Conservation (phyloP, 1,284 basidiomycete species). For the Cutaneotrichosporon spelunceum region DNA sequence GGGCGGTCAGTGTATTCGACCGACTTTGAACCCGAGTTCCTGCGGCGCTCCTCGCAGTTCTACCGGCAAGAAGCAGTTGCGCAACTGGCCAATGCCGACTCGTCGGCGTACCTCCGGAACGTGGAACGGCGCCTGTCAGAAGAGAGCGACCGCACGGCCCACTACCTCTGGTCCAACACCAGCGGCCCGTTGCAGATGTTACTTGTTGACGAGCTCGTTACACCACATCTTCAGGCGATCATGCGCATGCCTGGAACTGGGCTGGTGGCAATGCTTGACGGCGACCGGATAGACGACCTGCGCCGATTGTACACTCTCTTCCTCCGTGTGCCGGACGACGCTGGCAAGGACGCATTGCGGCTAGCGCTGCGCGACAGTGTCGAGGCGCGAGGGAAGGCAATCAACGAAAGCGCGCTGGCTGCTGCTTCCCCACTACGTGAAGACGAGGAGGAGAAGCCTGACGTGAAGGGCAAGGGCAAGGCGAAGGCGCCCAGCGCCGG, state of each 20-base stretch:
- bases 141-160: conserved; percentile 81
- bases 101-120: conserved; percentile 73
- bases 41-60: conserved; percentile 73
- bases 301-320: conserved; percentile 78
- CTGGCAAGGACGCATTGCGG: conserved; percentile 65
- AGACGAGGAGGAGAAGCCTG: conserved; percentile 40
- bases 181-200: conserved; percentile 67
- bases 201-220: conserved; percentile 73
- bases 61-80: conserved; percentile 73
- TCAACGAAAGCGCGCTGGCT: conserved; percentile 61
- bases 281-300: conserved; percentile 72
- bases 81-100: conserved; percentile 71
- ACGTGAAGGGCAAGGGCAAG: conserved; percentile 61
- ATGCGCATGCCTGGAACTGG: conserved; percentile 82
- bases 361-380: conserved; percentile 72
- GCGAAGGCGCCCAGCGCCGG: conserved; percentile 50
- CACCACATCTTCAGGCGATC: conserved; percentile 70
- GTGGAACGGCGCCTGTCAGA: conserved; percentile 78
- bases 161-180: conserved; percentile 81
- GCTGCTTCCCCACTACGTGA: conserved; percentile 24
- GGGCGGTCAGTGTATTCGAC: conserved; percentile 70
- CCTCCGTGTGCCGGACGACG: conserved; percentile 60
- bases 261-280: conserved; percentile 81
- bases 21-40: conserved; percentile 79
- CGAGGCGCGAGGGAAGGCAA: conserved; percentile 69